A percentile compares a stretch with the other conserved stretches of the same genome.
Conservation (phyloP, 2,329 filamentous ascomycete species). For the Cercospora sojina region DNA sequence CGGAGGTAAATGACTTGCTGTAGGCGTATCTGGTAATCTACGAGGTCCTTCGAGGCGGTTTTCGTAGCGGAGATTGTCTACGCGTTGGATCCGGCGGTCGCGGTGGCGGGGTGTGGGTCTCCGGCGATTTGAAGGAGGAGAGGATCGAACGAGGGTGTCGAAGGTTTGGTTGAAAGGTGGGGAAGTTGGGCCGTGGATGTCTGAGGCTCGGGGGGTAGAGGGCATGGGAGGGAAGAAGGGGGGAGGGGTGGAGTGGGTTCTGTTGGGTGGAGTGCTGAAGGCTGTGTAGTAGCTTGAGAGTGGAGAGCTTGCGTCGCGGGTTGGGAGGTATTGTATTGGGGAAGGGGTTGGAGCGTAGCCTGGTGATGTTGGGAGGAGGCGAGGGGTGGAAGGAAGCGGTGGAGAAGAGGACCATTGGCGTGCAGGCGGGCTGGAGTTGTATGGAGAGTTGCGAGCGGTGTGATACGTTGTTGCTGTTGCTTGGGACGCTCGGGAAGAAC, state of each 20-base stretch:
- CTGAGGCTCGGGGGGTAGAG: constrained; percentile 5
- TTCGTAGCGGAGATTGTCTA: constrained; percentile 21
- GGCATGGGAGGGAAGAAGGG: constrained; percentile 1
- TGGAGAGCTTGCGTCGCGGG: not conserved
- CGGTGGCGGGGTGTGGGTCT: not conserved
- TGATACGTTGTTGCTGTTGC: not conserved
- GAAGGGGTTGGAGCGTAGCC: not conserved
- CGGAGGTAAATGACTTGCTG: constrained; percentile 21
- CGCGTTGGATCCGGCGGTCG: constrained; percentile 13
- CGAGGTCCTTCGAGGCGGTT: constrained; percentile 19
- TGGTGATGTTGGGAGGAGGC: not conserved
- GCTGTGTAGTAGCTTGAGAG: not conserved
- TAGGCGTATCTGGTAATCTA: constrained; percentile 24
- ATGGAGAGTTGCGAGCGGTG: not conserved
- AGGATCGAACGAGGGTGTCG: constrained; percentile 4
- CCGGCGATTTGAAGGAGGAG: not conserved
- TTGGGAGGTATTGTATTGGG: not conserved
- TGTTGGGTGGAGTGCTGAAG: not conserved
- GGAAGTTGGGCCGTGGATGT: constrained; percentile 4
- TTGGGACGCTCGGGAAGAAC: not conserved
- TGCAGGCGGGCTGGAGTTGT: not conserved
- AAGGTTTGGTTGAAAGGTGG: constrained; percentile 8
- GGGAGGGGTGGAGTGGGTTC: not conserved
- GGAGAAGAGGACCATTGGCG: not conserved
- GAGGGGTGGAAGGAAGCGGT: not conserved